Conservation (phyloP, 805 yeast genomes). For the Clavispora vitiphila region DNA sequence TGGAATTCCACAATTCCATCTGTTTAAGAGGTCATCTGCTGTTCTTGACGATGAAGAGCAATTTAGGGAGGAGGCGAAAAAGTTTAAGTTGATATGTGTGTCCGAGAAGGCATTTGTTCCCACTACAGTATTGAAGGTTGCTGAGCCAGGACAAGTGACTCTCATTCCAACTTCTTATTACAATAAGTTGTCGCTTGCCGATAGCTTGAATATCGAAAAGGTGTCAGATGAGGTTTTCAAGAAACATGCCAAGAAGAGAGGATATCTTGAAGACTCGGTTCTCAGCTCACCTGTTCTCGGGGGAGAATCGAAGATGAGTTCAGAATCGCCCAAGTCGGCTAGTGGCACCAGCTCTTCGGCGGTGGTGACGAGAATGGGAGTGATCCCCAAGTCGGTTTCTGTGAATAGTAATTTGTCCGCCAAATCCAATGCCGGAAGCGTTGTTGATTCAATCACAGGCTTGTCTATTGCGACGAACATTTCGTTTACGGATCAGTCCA, state of each 20-base stretch:
- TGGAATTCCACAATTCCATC: constrained; percentile 24
- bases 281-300: not conserved
- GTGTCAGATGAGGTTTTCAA: constrained; percentile 41
- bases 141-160: constrained; percentile 54
- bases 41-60: constrained; percentile 14
- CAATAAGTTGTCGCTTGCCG: constrained; percentile 48
- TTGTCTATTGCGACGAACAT: constrained; percentile 55
- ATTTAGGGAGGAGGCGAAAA: constrained; percentile 38
- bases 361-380: constrained; percentile 2
- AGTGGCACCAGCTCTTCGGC: not conserved
- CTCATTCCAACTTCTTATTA: constrained; percentile 63
- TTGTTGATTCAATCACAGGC: constrained; percentile 30
- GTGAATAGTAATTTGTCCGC: constrained; percentile 27
- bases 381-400: constrained; percentile 17
- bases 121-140: constrained; percentile 51
- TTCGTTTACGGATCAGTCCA: constrained; percentile 61
- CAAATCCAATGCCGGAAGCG: constrained; percentile 23
- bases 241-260: constrained; percentile 46
- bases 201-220: constrained; percentile 39
- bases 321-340: constrained; percentile 3
- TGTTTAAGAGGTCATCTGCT: constrained; percentile 16
- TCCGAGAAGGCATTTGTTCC: constrained; percentile 59
- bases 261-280: constrained; percentile 26
- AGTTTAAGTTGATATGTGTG: constrained; percentile 47
- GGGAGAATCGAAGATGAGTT: constrained; percentile 8